A percentile compares a stretch with the other conserved stretches of the same genome.
Evolutionary conservation across 768 basidiomycete species (phyloP).

Genomic region (Tephrocybe sp.): DNA sequence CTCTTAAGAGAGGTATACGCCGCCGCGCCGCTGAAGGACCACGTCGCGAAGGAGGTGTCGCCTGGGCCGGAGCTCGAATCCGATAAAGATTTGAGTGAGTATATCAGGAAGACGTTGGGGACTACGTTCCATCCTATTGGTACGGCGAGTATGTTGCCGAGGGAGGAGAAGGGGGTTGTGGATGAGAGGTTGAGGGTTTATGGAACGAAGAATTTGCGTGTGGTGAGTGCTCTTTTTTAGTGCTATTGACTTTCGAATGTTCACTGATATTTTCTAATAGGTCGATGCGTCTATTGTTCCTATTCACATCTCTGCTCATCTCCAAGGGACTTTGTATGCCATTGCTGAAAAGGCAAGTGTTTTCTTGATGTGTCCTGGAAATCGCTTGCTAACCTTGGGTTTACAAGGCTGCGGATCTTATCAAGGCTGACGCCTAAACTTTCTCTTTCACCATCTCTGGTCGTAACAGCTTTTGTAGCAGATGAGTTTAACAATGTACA

Average conservation of each 20-base stretch:
- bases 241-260: no score
- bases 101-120: neutral
- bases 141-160: constrained; percentile 7
- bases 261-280: no score
- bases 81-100: constrained; percentile 2
- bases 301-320: constrained; percentile 14
- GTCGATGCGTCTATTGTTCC: constrained; percentile 22
- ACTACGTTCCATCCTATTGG: constrained; percentile 6
- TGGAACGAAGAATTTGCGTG: constrained; percentile 33
- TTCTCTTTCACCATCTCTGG: no score
- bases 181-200: constrained; percentile 34
- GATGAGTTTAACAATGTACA: no score
- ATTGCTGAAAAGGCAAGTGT: constrained; percentile 25
- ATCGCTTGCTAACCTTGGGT: no score
- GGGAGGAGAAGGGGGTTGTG: constrained; percentile 33
- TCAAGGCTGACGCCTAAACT: no score
- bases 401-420: no score
- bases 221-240: no score
- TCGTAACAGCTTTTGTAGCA: no score
- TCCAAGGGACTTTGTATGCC: constrained; percentile 18
- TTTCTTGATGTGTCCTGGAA: no score
- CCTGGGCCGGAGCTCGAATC: neutral
- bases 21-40: neutral
- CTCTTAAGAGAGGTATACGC: constrained; percentile 14
- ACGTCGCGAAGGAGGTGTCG: neutral